Conservation (phyloP, 2,329 filamentous ascomycete genomes). For the Calonectria honghensis region DNA sequence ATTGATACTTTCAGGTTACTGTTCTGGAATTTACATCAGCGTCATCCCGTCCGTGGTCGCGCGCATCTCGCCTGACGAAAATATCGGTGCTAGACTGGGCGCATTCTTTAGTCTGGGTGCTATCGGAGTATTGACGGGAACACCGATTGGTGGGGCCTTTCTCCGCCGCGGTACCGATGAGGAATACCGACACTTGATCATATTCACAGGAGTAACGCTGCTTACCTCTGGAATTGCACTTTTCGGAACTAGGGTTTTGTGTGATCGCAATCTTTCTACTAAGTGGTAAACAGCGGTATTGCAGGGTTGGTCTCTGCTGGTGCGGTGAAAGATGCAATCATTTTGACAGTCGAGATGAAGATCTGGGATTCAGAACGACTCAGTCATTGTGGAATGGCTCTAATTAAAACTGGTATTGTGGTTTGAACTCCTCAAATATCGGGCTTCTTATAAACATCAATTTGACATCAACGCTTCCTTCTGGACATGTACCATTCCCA, state of each 20-base stretch:
- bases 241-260: not conserved
- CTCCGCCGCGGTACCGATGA: not conserved
- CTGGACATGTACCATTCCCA: not conserved
- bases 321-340: not conserved
- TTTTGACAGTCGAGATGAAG: not conserved
- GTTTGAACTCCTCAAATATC: not conserved
- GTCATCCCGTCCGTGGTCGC: conserved; percentile 1
- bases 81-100: conserved; percentile 6
- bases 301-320: not conserved
- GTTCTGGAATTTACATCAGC: conserved; percentile 2
- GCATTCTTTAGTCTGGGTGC: conserved; percentile 17
- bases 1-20: not conserved
- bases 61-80: conserved; percentile 10
- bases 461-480: not conserved
- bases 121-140: conserved; percentile 11
- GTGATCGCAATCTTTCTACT: not conserved
- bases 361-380: not conserved
- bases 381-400: not conserved
- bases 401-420: not conserved
- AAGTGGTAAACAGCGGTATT: not conserved
- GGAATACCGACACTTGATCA: conserved; percentile 1
- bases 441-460: not conserved
- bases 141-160: conserved; percentile 4
- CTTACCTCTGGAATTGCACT: not conserved
- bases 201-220: not conserved